Evolutionary conservation across 768 basidiomycete genomes (phyloP), one percentile per base, ranked within the genome.

Genomic region (Hortiboletus campestris): DNA sequence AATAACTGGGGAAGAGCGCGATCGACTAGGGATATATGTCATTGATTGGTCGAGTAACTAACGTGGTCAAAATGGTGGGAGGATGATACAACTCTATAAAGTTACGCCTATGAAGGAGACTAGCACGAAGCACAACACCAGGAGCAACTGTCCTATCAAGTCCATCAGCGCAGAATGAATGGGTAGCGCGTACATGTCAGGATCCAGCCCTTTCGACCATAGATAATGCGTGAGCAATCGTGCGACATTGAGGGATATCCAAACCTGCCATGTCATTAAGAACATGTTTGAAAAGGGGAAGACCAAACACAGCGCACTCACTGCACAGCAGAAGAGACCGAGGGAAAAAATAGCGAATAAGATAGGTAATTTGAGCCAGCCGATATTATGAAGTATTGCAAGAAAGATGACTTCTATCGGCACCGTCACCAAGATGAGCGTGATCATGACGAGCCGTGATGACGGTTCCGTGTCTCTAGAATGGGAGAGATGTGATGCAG

Each of bases 141-240:
- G 81, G 9, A 96, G 75, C 20, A 88, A 67, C 67, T 94, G 89
- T 16, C 92, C 91, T 32, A 89, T 72, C 49, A 96, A 82, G 68
- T 95, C 92, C 79, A 94, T 87, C 41, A 92, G 66, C 1, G 94
- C 91, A 12, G 91, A 93, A 61, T 96, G 94, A 28, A 96, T 82
- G 9, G 94, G 94, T n/a, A 98, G 74, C 2, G 93, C 93, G 68
- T 96, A 95, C 73, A 89, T 86, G 68, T 98, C 94, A 6, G 94
- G 94, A 68, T 98, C 94, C 28, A 84, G 77, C 12, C 82, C 77
- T 52, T 76, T 83, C 1, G 81, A 80, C 93, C 94, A 96, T 28
- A 97, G 80, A 66, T 83, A 85, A 42, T 82, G 73, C 2, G 93
- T 94, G 46, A 94, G 75, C 12, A 67, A 63, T 47, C 78, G 81